Base-by-base conservation (phyloP, 176 grass and related monocot species). In the Triticum turgidum region DNA sequence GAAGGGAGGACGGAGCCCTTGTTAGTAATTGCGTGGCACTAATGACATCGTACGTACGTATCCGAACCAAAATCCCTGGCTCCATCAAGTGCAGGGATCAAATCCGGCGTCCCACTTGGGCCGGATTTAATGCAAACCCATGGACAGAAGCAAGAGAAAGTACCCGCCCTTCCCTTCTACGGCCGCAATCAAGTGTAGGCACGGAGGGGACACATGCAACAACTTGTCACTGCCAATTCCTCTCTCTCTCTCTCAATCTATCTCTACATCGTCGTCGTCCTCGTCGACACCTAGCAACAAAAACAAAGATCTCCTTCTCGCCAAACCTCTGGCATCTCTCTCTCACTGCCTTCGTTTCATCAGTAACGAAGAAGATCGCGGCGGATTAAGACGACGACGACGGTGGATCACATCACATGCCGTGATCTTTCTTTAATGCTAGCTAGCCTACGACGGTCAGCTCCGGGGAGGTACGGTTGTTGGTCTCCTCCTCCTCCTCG, bases 141-240 rank as follows among this genome's bases (percentile, higher is more conserved):
- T 24, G 73, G 80, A 73, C 32, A 52, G 32, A 68, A 61, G 37
- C 27, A 22, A 61, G 61, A 59, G 78, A 56, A 84, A 47, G 59
- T 37, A 37, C 67, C 61, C 47, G 75, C 27, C 12, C 11, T 2
- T 49, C 21, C 79, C 83, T 83, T 86, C 77, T 33, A 65, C 15
- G 39, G 74, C 72, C 82, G 89, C 65, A 87, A 87, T 84, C 85
- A 52, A 87, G 76, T 75, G 85, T 59, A 80, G 61, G 85, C 44
- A 84, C 80, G 59, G 13, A 76, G 66, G 79, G 34, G 37, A 63
- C 81, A 84, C 61, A 80, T 80, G 85, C 89, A 84, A 87, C 89
- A 75, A 69, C 85, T 80, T 65, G 85, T 47, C 80, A 75, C 42
- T 45, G 21, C 74, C 32, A 87, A 18, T 66, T 71, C 35, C 69